Conservation (phyloP, 495 filamentous ascomycete species). For the Trichoderma gamsii region DNA sequence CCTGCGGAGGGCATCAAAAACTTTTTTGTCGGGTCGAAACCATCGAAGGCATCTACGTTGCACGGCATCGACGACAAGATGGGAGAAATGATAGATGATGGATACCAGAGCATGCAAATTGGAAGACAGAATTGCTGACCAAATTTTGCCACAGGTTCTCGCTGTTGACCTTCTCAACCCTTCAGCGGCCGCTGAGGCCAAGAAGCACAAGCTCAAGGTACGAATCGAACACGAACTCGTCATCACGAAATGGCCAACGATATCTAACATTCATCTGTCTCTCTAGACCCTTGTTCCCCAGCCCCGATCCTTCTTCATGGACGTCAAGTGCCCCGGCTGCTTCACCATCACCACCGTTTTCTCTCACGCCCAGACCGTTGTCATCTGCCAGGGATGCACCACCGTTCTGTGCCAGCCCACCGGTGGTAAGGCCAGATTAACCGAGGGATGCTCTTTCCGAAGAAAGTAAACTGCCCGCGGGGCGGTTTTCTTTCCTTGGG, state of each 20-base stretch:
- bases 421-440: conserved; percentile 91
- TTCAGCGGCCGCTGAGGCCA: conserved; percentile 85
- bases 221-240: conserved; percentile 22
- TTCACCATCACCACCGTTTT: conserved; percentile 99
- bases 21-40: neutral
- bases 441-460: conserved; percentile 98
- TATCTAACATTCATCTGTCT: neutral
- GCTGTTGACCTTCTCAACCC: conserved; percentile 99
- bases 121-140: conserved; percentile 32
- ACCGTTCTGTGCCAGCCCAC: conserved; percentile 98
- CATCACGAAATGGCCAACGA: neutral
- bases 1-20: conserved; percentile 12
- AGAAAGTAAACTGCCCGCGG: conserved; percentile 73
- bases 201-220: conserved; percentile 99
- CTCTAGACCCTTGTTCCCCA: conserved; percentile 81
- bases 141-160: conserved; percentile 69
- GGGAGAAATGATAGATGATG: neutral
- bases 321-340: conserved; percentile 99
- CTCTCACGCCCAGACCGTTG: conserved; percentile 99
- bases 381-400: conserved; percentile 97
- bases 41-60: neutral
- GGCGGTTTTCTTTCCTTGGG: conserved; percentile 43
- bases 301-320: conserved; percentile 99
- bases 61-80: neutral
- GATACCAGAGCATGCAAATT: neutral